These are phyloP conservation scores for Thuja plicata DNA, from an alignment of 83 land plant genomes.

Conservation along the genomic window DNA sequence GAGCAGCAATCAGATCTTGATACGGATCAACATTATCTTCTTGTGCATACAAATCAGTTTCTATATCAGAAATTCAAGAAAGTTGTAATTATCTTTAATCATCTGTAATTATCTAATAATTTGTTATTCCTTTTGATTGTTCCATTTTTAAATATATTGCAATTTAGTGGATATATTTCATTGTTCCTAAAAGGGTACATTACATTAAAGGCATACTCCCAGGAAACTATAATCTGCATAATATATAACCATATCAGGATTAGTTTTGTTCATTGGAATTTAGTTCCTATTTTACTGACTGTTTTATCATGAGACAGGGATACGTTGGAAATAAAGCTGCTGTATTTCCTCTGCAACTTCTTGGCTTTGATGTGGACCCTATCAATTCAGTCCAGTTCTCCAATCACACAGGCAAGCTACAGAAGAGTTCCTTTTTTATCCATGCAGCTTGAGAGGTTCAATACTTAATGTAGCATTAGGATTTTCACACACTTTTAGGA, in stretches of 20 bases:
- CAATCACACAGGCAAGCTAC: constrained; percentile 95
- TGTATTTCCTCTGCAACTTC: constrained; percentile 92
- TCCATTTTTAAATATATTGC: too few relatives aligned
- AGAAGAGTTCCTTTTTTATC: constrained; percentile 22
- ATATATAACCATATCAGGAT: not conserved
- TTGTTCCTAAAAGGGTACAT: too few relatives aligned
- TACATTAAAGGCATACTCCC: not conserved
- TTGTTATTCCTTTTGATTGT: too few relatives aligned
- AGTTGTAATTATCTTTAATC: too few relatives aligned
- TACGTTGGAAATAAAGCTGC: constrained; percentile 99
- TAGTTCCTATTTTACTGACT: not conserved
- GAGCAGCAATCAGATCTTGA: too few relatives aligned
- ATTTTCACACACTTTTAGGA: constrained; percentile 3
- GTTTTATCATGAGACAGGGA: constrained; percentile 42
- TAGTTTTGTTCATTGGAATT: not conserved
- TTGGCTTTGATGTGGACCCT: constrained; percentile 99
- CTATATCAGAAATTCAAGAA: too few relatives aligned
- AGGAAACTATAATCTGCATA: not conserved
- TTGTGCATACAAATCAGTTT: too few relatives aligned
- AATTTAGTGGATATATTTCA: too few relatives aligned
- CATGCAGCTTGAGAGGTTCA: constrained; percentile 28
- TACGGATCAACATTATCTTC: too few relatives aligned
- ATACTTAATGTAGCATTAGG: constrained; percentile 16
- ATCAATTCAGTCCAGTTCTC: constrained; percentile 98
- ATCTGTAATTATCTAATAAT: too few relatives aligned